Percentiles rank a stretch among this genome's conserved stretches.
Conservation (phyloP, 805 yeast genomes). For the Candida golubevii region DNA sequence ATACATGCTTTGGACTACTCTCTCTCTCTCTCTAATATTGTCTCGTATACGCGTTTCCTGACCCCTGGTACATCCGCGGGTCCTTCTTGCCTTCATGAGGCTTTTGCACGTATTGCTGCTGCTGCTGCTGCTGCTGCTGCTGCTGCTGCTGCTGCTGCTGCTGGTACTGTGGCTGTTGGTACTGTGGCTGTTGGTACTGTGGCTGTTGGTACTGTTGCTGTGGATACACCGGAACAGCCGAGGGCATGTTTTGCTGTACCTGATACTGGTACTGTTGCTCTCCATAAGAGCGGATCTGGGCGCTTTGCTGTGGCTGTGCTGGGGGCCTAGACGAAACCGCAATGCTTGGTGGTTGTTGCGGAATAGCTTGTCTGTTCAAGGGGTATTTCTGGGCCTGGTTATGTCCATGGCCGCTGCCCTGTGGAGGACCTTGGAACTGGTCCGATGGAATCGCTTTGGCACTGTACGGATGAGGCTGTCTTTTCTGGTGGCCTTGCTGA, state of each 20-base stretch:
- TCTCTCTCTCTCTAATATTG: constrained; percentile 1
- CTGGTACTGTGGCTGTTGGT: constrained; percentile 7
- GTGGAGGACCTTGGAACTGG: not conserved
- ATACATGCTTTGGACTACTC: too few species aligned
- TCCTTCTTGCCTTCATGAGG: not conserved
- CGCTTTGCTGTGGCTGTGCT: constrained; percentile 3
- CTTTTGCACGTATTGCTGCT: too few species aligned
- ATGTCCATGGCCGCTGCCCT: not conserved
- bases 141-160: constrained; percentile 7
- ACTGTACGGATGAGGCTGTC: constrained; percentile 3
- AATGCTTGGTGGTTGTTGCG: not conserved
- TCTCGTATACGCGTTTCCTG: constrained; percentile 2
- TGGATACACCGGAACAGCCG: not conserved
- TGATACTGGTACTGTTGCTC: constrained; percentile 11
- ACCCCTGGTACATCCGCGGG: constrained; percentile 1
- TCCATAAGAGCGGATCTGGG: constrained; percentile 8
- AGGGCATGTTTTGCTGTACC: constrained; percentile 3
- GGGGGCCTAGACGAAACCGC: constrained; percentile 1
- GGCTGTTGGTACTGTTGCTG: constrained; percentile 6
- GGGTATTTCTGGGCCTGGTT: constrained; percentile 1
- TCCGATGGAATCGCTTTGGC: not conserved
- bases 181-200: constrained; percentile 4
- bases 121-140: not conserved
- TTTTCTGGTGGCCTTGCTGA: not conserved
- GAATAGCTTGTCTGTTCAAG: constrained; percentile 2